phyloP scores from a whole-genome alignment of 768 basidiomycete genomes.

The Hemileccinum rubropunctum region DNA sequence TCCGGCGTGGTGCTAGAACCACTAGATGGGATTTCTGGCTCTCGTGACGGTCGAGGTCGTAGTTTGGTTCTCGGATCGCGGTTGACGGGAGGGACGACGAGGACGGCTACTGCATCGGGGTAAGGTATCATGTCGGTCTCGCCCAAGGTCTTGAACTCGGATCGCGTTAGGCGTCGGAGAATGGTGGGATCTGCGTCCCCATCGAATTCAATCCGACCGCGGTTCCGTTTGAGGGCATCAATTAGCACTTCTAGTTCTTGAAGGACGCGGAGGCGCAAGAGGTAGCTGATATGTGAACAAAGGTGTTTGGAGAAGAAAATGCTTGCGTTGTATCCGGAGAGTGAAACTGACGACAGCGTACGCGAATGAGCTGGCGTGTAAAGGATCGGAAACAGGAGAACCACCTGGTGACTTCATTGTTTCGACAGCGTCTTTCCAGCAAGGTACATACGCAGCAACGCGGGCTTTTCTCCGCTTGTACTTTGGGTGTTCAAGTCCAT shows the following conservation, averaged over 20 bases:
- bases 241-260: constrained; percentile 70
- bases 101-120: constrained; percentile 58
- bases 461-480: constrained; percentile 49
- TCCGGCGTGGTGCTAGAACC: constrained; percentile 3
- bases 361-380: constrained; percentile 4
- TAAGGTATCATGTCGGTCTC: constrained; percentile 47
- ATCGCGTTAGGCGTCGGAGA: constrained; percentile 61
- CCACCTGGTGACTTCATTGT: constrained; percentile 39
- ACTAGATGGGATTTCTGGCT: constrained; percentile 27
- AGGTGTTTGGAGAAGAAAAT: constrained; percentile 42
- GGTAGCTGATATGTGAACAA: constrained; percentile 55
- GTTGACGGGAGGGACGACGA: constrained; percentile 67
- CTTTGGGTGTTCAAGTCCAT: constrained; percentile 65
- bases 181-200: constrained; percentile 34
- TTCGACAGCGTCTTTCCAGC: constrained; percentile 50
- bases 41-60: constrained; percentile 41
- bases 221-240: constrained; percentile 18
- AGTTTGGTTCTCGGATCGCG: constrained; percentile 45
- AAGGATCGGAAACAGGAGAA: background rate
- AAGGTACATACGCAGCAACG: constrained; percentile 53
- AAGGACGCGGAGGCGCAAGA: constrained; percentile 68
- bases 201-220: background rate
- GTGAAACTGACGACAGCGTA: constrained; percentile 8
- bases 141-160: constrained; percentile 53
- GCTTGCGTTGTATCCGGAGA: constrained; percentile 29